Evolutionary conservation across 108 stramenopile genomes (phyloP), one percentile per base, ranked within the genome.

Genomic region (Fistulifera pelliculosa): DNA sequence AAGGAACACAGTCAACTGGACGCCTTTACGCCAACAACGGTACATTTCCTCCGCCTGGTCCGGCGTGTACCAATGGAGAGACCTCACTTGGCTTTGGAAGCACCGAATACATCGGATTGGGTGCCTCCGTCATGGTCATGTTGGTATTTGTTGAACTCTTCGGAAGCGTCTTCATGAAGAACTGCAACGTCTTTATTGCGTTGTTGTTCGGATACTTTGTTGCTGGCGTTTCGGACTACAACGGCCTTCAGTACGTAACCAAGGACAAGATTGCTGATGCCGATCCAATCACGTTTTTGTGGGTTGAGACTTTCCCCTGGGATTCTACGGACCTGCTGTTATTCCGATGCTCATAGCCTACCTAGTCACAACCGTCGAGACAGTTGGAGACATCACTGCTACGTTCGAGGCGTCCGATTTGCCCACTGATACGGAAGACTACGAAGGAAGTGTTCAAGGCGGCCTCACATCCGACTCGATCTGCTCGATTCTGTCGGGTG

Each of bases 281-380:
- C 6, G 47, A 65, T 2, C 24, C 50, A 28, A 44, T 80, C 43
- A 50, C 50, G 1, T 80, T 80, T 60, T 44, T 80, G 12, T 80
- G 78, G 78, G 62, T 47, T 4, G 52, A 61, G 35, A 71, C 70
- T 80, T 76, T 56, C 70, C 70, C 24, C 50, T 80, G 28, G 60
- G 71, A 14, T 48, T 80, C 42, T 70, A 75, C 49, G 56, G 54
- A 25, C 74, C 74, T 14, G 71, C 72, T 11, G 49, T 80, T 57
- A 54, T 80, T 35, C 78, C 78, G 5, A 52, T 62, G 57, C 48
- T 80, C 22, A 65, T 80, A 28, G 78, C 71, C 27, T 85, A 75
- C 52, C 52, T 82, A 35, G 80, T 85, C 12, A 79, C 84, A 1
- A 80, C 84, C 17, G 74, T 81, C 15, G 84, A 85, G 65, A 82